These are phyloP conservation scores for Sophora flavescens DNA, from an alignment of 306 rosid species.

Conservation along the genomic window DNA sequence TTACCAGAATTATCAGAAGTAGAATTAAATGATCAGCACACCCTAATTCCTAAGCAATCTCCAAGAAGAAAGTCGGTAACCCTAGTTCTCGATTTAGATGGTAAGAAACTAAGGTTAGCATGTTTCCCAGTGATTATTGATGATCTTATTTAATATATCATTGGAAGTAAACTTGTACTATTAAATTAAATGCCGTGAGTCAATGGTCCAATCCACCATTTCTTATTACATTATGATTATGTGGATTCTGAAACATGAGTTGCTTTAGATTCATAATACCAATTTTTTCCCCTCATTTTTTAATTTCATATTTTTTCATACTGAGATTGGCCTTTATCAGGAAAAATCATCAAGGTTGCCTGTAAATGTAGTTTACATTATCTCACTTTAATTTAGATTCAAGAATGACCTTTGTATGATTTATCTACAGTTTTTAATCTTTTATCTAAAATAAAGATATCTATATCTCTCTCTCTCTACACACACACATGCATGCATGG, in stretches of 20 bases:
- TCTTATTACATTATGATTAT: neutral
- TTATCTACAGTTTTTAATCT: neutral
- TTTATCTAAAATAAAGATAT: neutral
- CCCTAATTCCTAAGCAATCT: constrained; percentile 62
- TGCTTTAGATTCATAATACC: neutral
- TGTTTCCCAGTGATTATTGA: constrained; percentile 34
- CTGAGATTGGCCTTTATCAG: neutral
- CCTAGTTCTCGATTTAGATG: constrained; percentile 96
- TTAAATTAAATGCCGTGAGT: neutral
- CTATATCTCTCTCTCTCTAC: neutral
- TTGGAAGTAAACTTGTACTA: constrained; percentile 9
- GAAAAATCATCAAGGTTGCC: neutral
- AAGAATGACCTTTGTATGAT: constrained; percentile 19
- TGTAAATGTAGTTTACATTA: neutral
- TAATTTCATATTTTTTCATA: neutral
- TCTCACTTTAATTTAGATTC: constrained; percentile 16
- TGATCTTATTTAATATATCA: constrained; percentile 19
- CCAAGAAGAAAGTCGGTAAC: constrained; percentile 72
- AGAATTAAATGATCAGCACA: constrained; percentile 67
- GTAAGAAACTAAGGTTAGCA: constrained; percentile 57
- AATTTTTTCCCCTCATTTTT: neutral
- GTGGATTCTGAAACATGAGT: constrained; percentile 8
- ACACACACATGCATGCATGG: no score
- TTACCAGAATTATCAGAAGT: constrained; percentile 87
- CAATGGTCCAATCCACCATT: neutral